Base-by-base conservation (phyloP, 768 basidiomycete genomes). In the Pholiota conissans region DNA sequence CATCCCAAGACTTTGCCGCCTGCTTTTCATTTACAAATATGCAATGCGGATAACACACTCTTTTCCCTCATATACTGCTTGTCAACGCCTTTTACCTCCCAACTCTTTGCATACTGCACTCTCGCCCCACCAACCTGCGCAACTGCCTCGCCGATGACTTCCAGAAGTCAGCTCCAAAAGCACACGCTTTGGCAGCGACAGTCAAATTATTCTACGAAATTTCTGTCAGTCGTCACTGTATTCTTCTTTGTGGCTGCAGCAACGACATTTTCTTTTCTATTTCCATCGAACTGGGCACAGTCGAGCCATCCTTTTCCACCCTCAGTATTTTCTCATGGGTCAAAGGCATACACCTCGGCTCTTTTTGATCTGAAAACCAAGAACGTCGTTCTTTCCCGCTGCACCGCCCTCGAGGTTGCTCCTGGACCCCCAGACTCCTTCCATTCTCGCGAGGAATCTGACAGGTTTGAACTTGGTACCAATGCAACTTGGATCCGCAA, bases 401-500 rank as follows among this genome's bases (percentile, higher is more conserved):
- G 63, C 83, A 85, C 55, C 73, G 77, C 65, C 69, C 74, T 73
- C 72, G 84, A 69, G 74, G 76, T 58, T 72, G 76, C 51, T 69
- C 85, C 89, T 40, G 67, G 67, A 27, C 71, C 70, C 22, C 65
- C 76, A 14, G 55, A 63, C 7, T 56, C 63, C n/a, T 81, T 81
- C 54, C 63, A 64, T 48, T 70, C 71, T 30, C 75, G 82, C 16
- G 74, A 79, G 28, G 66, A 68, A 45, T 90, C 88, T 2, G 90
- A 91, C 64, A 73, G 90, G 37, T 88, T 80, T 60, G 87, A 85
- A 62, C 72, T 72, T 3, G 90, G 87, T 0, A 90, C 89, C 0
- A 78, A 78, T 34, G 73, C 87, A 1, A 86, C 85, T 18, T 76
- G 86, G 61, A 85, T 96, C 61, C 78, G 79, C 64, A 91, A 94